Conservation (phyloP, 1,139 yeast genomes). For the Torulaspora pretoriensis region DNA sequence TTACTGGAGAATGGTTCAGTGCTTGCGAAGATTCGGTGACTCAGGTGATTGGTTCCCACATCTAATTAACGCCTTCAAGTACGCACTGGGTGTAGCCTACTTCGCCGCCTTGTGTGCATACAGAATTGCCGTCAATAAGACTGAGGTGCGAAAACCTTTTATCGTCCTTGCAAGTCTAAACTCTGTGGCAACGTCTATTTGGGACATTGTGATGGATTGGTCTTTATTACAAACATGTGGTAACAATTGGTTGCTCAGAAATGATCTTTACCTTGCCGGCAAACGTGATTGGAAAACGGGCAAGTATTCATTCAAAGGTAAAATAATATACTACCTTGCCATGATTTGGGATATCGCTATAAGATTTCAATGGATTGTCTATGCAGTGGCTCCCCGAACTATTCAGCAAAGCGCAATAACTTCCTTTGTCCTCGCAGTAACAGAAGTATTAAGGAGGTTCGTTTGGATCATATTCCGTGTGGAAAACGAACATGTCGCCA, state of each 20-base stretch:
- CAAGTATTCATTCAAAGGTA: constrained; percentile 43
- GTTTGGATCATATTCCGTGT: constrained; percentile 89
- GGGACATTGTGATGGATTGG: constrained; percentile 98
- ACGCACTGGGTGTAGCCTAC: constrained; percentile 60
- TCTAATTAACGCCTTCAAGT: constrained; percentile 83
- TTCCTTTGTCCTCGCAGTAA: constrained; percentile 75
- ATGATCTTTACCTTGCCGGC: constrained; percentile 50
- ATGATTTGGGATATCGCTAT: constrained; percentile 67
- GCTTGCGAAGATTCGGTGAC: constrained; percentile 85
- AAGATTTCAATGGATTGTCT: constrained; percentile 89
- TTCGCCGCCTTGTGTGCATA: constrained; percentile 75
- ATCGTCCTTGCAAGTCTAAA: constrained; percentile 72
- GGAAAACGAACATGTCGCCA: constrained; percentile 93
- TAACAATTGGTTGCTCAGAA: constrained; percentile 57
- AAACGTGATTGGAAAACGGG: constrained; percentile 36
- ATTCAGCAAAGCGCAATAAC: constrained; percentile 90
- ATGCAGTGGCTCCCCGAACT: constrained; percentile 61
- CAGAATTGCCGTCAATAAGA: constrained; percentile 45
- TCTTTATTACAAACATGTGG: constrained; percentile 70
- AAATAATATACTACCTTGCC: constrained; percentile 63
- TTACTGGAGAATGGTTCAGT: constrained; percentile 86
- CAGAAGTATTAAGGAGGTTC: constrained; percentile 76
- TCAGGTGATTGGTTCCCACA: constrained; percentile 97
- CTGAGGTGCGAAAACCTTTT: constrained; percentile 50
- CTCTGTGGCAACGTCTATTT: constrained; percentile 61